Base-by-base conservation (phyloP, 2,329 filamentous ascomycete genomes). In the Bipolaris zeicola region DNA sequence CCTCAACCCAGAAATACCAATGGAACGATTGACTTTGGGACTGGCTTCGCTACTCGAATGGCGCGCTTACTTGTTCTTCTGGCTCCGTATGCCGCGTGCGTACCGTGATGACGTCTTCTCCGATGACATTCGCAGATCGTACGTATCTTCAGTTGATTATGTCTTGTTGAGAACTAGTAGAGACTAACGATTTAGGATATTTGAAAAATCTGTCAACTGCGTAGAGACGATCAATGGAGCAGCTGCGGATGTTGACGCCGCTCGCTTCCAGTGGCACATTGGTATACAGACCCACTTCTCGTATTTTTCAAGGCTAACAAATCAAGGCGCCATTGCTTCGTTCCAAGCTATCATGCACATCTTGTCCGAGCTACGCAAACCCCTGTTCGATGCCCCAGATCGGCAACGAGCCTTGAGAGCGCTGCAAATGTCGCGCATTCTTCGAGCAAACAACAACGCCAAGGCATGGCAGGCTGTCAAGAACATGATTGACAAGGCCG, bases 271-370 rank as follows among this genome's bases (percentile, higher is more conserved):
- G 20, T 77, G 75, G 75, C 75, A 77, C 48, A 74, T 76, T 50
- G 70, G 72, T 71, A 48, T 20, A 61, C 55, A 13, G n/a, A 42
- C 37, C 3, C 2, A 24, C 13, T 11, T 13, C 16, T 36, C 10
- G 13, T 24, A 11, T 22, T 11, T 20, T 20, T 16, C 13, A 28
- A 36, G 3, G 34, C 62, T 69, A 47, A 70, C 39, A 16, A 48
- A 16, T 5, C 11, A 37, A 72, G 70, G 69, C n/a, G 68, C 67
- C 3, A 65, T 72, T 37, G 69, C 70, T n/a, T 69, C 68, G 7
- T 74, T 74, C 57, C 71, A 74, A 50, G 70, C 71, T 2, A 76
- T 77, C 41, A 76, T 76, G 71, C 73, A 76, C 44, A 69, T 76
- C 7, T 64, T 77, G 0, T 76, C 73, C 3, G 75, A 77, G 50